Evolutionary conservation across 768 basidiomycete species (phyloP), one percentile per base, ranked within the genome.

Genomic region (Trametes villosa): DNA sequence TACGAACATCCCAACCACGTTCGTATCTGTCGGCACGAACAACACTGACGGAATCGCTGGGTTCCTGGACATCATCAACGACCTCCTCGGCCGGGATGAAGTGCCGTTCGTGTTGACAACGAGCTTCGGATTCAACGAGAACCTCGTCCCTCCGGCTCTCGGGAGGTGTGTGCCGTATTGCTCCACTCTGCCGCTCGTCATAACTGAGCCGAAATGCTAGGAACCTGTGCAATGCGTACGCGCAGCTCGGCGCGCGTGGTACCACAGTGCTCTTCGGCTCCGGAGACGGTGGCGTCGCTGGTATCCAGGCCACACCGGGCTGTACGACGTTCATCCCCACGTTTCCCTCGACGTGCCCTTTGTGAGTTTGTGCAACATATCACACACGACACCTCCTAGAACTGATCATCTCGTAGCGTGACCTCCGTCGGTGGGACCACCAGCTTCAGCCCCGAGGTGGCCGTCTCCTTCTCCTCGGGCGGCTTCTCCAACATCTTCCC

Each of bases 41-140:
- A 59, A 52, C 48, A 53, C 66, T 13, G 73, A 74, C 33, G 73
- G 70, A 26, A 60, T 72, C 20, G 65, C 63, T 3, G 68, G 68
- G 12, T 68, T 70, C 64, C 52, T 68, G 26, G 67, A 77, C 20
- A 88, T 87, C 86, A 72, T 91, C 33, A 77, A 86, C 40, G 83
- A 78, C 54, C 65, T 89, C 17, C 73, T 83, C 1, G 66, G 64
- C 9, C 78, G 82, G 24, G 47, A 71, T 6, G 68, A 76, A 40
- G 68, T 80, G 1, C 86, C 88, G 81, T 78, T 82, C 57, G 77
- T 83, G 11, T 85, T 91, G 24, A 67, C 88, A 0, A 91, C 87
- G 0, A 88, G 86, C 64, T 92, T 91, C 66, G 86, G 82, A 20
- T 50, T 51, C 34, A 60, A 74, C 57, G 71, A 72, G 59, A 45